Percentiles rank a stretch among this genome's conserved stretches.
Evolutionary conservation across 371 early-diverging fungal species (phyloP).

Genomic region (Dichotomocladium elegans): DNA sequence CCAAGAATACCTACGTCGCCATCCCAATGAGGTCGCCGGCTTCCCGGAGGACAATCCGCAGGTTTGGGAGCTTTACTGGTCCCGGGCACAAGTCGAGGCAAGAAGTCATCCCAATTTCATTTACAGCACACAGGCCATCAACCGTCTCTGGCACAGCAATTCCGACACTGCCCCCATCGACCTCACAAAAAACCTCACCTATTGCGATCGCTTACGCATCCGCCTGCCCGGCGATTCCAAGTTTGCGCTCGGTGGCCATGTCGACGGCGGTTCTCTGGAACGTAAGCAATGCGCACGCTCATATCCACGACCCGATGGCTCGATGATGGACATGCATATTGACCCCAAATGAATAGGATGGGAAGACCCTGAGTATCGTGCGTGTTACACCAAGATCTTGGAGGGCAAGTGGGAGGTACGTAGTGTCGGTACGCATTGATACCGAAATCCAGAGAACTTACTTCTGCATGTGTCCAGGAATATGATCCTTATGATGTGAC

Average conservation of each 20-base stretch:
- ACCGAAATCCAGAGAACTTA: too few relatives aligned
- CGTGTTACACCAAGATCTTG: slow-evolving; percentile 20
- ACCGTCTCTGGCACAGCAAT: slow-evolving; percentile 32
- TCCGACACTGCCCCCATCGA: slow-evolving; percentile 20
- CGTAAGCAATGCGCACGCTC: slow-evolving; percentile 7
- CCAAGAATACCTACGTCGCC: slow-evolving; percentile 19
- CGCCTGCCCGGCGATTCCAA: slow-evolving; percentile 25
- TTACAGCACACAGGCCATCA: slow-evolving; percentile 24
- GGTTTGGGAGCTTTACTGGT: slow-evolving; percentile 41
- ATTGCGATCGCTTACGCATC: slow-evolving; percentile 40
- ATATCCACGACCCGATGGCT: too few relatives aligned
- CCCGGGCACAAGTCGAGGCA: slow-evolving; percentile 22
- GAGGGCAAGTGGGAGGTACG: slow-evolving; percentile 21
- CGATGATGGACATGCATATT: background rate
- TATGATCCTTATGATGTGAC: slow-evolving; percentile 41
- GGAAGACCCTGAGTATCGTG: slow-evolving; percentile 30
- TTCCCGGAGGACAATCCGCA: slow-evolving; percentile 33
- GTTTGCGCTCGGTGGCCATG: slow-evolving; percentile 31
- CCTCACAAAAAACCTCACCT: slow-evolving; percentile 27
- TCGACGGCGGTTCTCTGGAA: slow-evolving; percentile 40
- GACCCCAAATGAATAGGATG: slow-evolving; percentile 12
- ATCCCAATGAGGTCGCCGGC: slow-evolving; percentile 22
- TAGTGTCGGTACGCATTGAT: too few relatives aligned
- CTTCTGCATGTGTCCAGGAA: slow-evolving; percentile 1
- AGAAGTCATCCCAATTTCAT: slow-evolving; percentile 29